Evolutionary conservation across 2,329 filamentous ascomycete genomes (phyloP), one percentile per base, ranked within the genome.

Genomic region (Fusarium buharicum): DNA sequence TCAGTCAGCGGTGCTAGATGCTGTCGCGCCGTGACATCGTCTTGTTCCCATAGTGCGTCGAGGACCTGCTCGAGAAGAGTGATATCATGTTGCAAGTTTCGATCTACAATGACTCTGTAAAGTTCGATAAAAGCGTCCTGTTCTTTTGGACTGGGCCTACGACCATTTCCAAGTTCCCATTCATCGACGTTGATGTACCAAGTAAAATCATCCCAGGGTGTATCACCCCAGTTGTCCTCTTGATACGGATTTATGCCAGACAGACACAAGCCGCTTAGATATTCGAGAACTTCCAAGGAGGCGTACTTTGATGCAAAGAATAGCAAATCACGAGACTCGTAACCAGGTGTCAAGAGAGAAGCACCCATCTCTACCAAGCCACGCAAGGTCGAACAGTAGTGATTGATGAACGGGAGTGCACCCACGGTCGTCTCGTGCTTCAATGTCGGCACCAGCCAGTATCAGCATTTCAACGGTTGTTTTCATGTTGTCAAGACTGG

Each of bases 21-120:
- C 1, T 40, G 2, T 27, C 33, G 50, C 2, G 55, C 46, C 0
- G 20, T n/a, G 4, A 2, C 0, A 0, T 3, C 5, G 11, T 66
- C 27, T 3, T n/a, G 13, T 3, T 30, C 2, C 1, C 4, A 43
- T 7, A 68, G 3, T 1, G 16, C 22, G 1, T 5, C 13, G 1
- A 53, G 22, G 0, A 31, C 34, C 13, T 36, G 27, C 1, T 48
- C 24, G 3, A 64, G 7, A 5, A 6, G 6, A 0, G 8, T 10
- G 11, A 62, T 51, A 12, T 68, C 53, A 1, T 18, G 28, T 4
- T 30, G 20, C 5, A 68, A 30, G 22, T 54, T 61, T 27, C 44
- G 45, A n/a, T 64, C 50, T 16, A 37, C 44, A n/a, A 59, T 24
- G 9, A 12, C 39, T 7, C 50, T 50, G 14, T 50, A 68, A 1